Conservation (phyloP, 768 basidiomycete species). For the Boletus pseudo-olivaceus region DNA sequence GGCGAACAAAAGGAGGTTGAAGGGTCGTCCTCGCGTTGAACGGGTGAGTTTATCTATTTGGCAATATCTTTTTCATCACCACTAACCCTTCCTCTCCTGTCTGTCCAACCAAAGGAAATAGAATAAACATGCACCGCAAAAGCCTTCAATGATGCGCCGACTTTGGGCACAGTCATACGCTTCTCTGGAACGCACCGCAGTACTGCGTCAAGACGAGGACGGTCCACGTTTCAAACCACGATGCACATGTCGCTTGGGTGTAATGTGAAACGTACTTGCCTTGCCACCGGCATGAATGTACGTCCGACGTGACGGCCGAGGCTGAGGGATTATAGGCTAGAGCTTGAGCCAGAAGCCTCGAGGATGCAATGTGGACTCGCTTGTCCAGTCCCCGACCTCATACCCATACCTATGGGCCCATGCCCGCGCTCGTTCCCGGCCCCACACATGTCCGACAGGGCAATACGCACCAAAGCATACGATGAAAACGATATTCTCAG, state of each 20-base stretch:
- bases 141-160: not conserved
- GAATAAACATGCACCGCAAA: not conserved
- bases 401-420: not conserved
- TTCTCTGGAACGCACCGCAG: not conserved
- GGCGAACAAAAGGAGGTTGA: not conserved
- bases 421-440: not conserved
- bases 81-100: not conserved
- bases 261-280: conserved; percentile 1
- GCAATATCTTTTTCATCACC: conserved; percentile 2
- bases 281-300: not conserved
- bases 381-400: too few relatives aligned
- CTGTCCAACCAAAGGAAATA: not conserved
- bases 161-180: not conserved
- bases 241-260: not conserved
- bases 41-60: conserved; percentile 2
- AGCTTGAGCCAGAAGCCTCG: not conserved
- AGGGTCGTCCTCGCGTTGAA: not conserved
- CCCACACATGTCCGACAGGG: not conserved
- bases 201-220: not conserved
- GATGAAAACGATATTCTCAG: not conserved
- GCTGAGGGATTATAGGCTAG: not conserved
- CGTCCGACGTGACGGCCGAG: conserved; percentile 4
- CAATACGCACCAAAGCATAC: too few relatives aligned
- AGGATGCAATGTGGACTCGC: not conserved
- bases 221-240: not conserved